Conservation (phyloP, 179 eudicot genomes). For the Nepenthes alata region DNA sequence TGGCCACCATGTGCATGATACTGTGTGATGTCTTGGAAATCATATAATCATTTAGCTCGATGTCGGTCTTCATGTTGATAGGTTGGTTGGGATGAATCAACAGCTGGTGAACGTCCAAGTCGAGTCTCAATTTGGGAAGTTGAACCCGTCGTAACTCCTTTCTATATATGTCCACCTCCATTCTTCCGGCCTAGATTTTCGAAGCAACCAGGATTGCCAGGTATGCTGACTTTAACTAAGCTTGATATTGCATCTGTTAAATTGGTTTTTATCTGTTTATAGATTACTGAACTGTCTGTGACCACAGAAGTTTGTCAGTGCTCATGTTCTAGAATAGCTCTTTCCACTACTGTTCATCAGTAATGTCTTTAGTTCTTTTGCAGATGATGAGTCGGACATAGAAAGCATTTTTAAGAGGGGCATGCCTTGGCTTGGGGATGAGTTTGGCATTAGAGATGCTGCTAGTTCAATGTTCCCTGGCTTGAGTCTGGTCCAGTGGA, state of each 20-base stretch:
- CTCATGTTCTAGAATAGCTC: neutral
- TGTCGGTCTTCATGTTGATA: slow-evolving; percentile 17
- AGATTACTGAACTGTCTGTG: neutral
- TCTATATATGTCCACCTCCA: slow-evolving; percentile 97
- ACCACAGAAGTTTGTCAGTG: neutral
- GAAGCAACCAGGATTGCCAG: slow-evolving; percentile 67
- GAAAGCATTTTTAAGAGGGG: slow-evolving; percentile 60
- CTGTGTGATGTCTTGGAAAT: neutral
- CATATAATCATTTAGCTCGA: neutral
- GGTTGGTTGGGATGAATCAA: slow-evolving; percentile 99
- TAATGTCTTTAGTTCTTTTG: slow-evolving; percentile 6
- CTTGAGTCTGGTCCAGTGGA: slow-evolving; percentile 89
- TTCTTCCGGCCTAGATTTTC: slow-evolving; percentile 88
- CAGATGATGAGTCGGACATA: slow-evolving; percentile 70
- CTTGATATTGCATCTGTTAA: neutral
- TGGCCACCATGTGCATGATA: too few relatives aligned
- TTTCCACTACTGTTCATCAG: slow-evolving; percentile 1
- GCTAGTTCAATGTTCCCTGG: slow-evolving; percentile 84
- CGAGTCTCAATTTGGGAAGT: slow-evolving; percentile 96
- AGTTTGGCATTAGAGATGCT: slow-evolving; percentile 63
- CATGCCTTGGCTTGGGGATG: slow-evolving; percentile 84
- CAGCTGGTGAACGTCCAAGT: slow-evolving; percentile 93
- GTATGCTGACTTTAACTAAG: slow-evolving; percentile 21
- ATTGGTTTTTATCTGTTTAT: neutral
- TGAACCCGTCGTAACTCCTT: slow-evolving; percentile 93